These are phyloP conservation scores for Passalora sequoiae DNA, from an alignment of 2,329 filamentous ascomycete species.

Conservation along the genomic window DNA sequence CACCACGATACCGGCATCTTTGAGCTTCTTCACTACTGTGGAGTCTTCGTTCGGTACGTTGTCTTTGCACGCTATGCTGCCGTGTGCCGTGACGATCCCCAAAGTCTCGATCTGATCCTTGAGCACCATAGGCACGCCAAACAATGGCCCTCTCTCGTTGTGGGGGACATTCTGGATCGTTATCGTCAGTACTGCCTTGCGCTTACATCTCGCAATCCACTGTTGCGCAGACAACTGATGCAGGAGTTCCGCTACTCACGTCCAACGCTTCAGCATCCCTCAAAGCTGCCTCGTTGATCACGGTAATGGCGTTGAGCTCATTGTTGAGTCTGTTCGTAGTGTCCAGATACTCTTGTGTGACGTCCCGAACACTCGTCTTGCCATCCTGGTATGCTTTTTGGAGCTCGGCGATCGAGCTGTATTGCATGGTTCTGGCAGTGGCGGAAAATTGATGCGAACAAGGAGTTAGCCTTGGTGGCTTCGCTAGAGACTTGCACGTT, in stretches of 20 bases:
- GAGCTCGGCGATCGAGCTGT: conserved; percentile 18
- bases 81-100: conserved; percentile 21
- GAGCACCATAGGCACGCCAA: conserved; percentile 23
- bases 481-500: no score
- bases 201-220: no score
- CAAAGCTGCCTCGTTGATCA: conserved; percentile 17
- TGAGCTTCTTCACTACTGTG: conserved; percentile 17
- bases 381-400: conserved; percentile 14
- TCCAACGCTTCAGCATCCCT: conserved; percentile 20
- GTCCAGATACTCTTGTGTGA: conserved; percentile 18
- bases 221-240: background rate
- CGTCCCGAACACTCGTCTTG: conserved; percentile 12
- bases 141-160: conserved; percentile 18
- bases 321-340: conserved; percentile 16
- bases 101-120: conserved; percentile 27
- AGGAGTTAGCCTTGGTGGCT: no score
- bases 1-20: conserved; percentile 24
- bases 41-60: conserved; percentile 21
- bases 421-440: background rate
- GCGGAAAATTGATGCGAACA: background rate
- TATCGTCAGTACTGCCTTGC: no score
- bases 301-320: conserved; percentile 24
- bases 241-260: conserved; percentile 9
- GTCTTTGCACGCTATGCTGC: conserved; percentile 19
- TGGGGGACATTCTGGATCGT: conserved; percentile 7